These are phyloP conservation scores for Trifolium subterraneum DNA, from an alignment of 306 rosid genomes.

Conservation along the genomic window DNA sequence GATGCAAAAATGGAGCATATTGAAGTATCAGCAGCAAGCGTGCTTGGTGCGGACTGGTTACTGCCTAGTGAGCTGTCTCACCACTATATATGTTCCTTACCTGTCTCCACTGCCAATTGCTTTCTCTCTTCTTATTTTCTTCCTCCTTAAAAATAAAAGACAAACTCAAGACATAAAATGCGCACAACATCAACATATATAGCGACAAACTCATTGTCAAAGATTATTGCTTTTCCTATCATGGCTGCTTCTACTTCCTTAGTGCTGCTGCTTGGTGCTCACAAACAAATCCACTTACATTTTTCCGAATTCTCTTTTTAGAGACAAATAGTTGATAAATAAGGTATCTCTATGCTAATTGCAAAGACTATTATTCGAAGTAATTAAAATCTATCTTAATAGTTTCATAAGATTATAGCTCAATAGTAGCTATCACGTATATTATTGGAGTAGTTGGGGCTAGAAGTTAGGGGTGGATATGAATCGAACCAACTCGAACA, in stretches of 20 bases:
- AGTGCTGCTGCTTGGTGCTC: conserved; percentile 42
- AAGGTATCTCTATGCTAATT: too few relatives aligned
- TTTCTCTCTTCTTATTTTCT: background rate
- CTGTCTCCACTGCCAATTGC: conserved; percentile 31
- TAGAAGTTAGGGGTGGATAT: too few relatives aligned
- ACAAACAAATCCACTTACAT: conserved; percentile 34
- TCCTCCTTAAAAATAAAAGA: conserved; percentile 5
- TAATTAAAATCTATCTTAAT: too few relatives aligned
- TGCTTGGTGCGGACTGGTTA: conserved; percentile 51
- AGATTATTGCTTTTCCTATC: conserved; percentile 14
- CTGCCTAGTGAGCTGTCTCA: conserved; percentile 38
- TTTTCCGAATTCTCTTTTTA: conserved; percentile 6
- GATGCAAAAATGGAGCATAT: conserved; percentile 39
- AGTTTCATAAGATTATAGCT: too few relatives aligned
- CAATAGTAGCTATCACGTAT: too few relatives aligned
- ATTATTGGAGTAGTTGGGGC: too few relatives aligned
- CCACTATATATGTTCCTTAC: conserved; percentile 47
- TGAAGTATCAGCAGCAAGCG: conserved; percentile 46
- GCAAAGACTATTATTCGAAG: too few relatives aligned
- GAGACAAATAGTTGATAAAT: too few relatives aligned
- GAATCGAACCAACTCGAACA: too few relatives aligned
- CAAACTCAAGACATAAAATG: conserved; percentile 31
- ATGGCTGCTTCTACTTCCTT: conserved; percentile 38
- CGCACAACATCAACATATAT: conserved; percentile 12
- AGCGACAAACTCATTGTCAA: conserved; percentile 42